Conservation (phyloP, 2,329 filamentous ascomycete genomes). For the Trichoderma brevicompactum region DNA sequence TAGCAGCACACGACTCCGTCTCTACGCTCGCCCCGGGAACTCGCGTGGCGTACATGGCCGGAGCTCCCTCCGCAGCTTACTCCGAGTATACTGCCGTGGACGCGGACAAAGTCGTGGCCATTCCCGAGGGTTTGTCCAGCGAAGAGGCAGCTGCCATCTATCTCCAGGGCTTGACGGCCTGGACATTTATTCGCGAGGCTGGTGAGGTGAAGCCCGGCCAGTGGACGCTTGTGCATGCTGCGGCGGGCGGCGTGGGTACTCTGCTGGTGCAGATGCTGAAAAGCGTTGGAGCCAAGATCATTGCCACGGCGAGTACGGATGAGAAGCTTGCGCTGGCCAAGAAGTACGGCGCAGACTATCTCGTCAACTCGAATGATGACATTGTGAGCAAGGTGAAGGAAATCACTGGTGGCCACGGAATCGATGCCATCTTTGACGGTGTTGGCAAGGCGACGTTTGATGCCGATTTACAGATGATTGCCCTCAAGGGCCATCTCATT, state of each 20-base stretch:
- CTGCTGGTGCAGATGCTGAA: constrained; percentile 76
- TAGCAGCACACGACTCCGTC: constrained; percentile 59
- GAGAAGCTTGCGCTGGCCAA: constrained; percentile 75
- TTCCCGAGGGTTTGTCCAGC: constrained; percentile 65
- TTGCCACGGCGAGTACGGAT: constrained; percentile 75
- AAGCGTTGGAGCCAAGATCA: constrained; percentile 73
- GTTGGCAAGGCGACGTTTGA: constrained; percentile 88
- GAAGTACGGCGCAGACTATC: constrained; percentile 70
- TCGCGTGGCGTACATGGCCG: constrained; percentile 70
- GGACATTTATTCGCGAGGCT: constrained; percentile 77
- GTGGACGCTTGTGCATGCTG: constrained; percentile 83
- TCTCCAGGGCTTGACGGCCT: constrained; percentile 82
- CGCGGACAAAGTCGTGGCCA: constrained; percentile 58
- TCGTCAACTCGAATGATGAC: constrained; percentile 70
- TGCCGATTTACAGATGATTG: constrained; percentile 71
- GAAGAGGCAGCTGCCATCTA: constrained; percentile 69
- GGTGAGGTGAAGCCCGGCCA: constrained; percentile 76
- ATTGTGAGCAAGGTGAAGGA: constrained; percentile 64
- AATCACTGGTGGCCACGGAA: constrained; percentile 73
- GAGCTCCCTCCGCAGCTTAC: constrained; percentile 49
- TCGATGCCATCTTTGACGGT: constrained; percentile 80
- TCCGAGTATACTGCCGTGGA: constrained; percentile 61
- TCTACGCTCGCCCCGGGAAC: constrained; percentile 66
- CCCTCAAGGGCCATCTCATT: constrained; percentile 75
- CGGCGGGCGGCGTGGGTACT: constrained; percentile 79